Evolutionary conservation across 768 basidiomycete genomes (phyloP).

Genomic region (Lactarius vividus): DNA sequence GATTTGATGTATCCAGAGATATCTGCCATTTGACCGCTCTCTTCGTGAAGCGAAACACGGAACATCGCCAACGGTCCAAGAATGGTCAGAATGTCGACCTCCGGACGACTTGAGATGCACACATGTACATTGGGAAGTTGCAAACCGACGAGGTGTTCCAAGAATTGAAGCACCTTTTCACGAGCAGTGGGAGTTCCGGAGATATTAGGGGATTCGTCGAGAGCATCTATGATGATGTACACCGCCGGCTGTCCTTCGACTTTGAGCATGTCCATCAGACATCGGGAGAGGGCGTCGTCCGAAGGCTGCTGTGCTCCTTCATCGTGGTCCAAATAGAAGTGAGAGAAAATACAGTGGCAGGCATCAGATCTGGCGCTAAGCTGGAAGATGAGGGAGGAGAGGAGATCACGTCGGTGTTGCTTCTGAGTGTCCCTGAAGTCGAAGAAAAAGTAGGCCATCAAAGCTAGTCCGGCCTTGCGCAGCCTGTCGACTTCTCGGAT

Average conservation of each 20-base stretch:
- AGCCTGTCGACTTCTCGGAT: conserved; percentile 6
- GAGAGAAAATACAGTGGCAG: not conserved
- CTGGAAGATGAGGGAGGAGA: conserved; percentile 8
- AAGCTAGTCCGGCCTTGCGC: not conserved
- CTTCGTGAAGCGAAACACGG: conserved; percentile 1
- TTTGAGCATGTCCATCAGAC: conserved; percentile 1
- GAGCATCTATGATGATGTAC: conserved; percentile 9
- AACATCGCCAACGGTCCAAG: not conserved
- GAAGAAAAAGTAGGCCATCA: conserved; percentile 9
- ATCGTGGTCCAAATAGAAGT: not conserved
- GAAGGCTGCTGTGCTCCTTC: not conserved
- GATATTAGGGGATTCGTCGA: conserved; percentile 3
- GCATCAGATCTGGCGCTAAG: not conserved
- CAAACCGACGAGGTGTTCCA: not conserved
- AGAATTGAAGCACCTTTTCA: not conserved
- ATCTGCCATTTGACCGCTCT: conserved; percentile 1
- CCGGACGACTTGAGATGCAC: conserved; percentile 4
- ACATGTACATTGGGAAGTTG: not conserved
- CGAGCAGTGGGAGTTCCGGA: not conserved
- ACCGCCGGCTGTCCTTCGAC: not conserved
- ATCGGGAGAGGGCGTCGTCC: not conserved
- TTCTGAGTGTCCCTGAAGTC: conserved; percentile 11
- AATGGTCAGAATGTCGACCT: not conserved
- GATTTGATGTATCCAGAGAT: conserved; percentile 1
- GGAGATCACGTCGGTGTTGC: not conserved